Percentiles rank a stretch among this genome's conserved stretches.
Conservation (phyloP, 495 filamentous ascomycete species). For the Xylaria longipes region DNA sequence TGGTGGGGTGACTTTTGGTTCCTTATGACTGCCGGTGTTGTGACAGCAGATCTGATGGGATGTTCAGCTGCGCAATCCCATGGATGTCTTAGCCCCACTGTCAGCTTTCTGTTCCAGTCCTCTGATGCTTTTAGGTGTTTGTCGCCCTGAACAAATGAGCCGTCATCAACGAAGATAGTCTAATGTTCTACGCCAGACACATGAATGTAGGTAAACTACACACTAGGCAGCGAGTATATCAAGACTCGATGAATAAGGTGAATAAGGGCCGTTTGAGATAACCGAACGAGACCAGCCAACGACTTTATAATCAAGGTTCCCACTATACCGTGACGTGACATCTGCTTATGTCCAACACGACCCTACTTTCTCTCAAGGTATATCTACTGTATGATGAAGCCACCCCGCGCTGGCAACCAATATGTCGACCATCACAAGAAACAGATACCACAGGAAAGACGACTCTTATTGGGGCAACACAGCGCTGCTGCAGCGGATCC, state of each 20-base stretch:
- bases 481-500: not conserved
- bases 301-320: not conserved
- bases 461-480: constrained; percentile 1
- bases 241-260: not conserved
- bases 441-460: not conserved
- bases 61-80: constrained; percentile 21
- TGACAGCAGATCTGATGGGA: constrained; percentile 21
- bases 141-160: not conserved
- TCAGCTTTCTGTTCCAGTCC: not conserved
- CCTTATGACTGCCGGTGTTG: constrained; percentile 23
- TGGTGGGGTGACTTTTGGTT: constrained; percentile 20
- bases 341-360: constrained; percentile 8
- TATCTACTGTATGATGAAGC: constrained; percentile 18
- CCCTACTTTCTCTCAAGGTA: not conserved
- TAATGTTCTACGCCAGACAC: not conserved
- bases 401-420: constrained; percentile 1
- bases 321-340: not conserved
- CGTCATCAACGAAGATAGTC: not conserved
- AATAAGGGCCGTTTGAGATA: not conserved
- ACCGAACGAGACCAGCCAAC: not conserved
- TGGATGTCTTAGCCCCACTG: constrained; percentile 18
- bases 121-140: not conserved
- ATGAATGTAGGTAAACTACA: not conserved
- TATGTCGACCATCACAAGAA: not conserved
- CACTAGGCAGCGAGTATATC: not conserved